These are phyloP conservation scores for Macrocybe gigantea DNA, from an alignment of 768 basidiomycete genomes.

Conservation along the genomic window DNA sequence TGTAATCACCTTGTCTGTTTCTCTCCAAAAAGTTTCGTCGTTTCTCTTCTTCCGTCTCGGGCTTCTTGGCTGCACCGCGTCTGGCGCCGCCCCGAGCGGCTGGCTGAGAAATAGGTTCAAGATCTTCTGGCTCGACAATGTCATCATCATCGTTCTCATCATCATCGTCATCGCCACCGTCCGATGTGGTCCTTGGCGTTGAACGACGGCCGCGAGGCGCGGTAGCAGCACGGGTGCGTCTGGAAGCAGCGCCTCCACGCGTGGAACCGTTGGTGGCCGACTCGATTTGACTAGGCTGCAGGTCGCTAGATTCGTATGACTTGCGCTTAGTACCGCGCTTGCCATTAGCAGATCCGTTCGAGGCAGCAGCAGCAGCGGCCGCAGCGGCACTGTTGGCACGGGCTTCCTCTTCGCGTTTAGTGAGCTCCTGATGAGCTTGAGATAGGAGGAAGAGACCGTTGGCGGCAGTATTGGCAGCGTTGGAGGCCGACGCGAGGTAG, in stretches of 20 bases:
- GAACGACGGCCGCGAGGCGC: slow-evolving; percentile 13
- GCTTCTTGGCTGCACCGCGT: slow-evolving; percentile 50
- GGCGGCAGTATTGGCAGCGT: slow-evolving; percentile 65
- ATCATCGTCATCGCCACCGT: slow-evolving; percentile 29
- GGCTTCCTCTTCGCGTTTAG: slow-evolving; percentile 86
- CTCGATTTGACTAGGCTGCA: slow-evolving; percentile 13
- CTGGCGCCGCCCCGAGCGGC: slow-evolving; percentile 13
- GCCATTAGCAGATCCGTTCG: slow-evolving; percentile 26
- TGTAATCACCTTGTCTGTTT: slow-evolving; percentile 83
- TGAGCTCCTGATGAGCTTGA: slow-evolving; percentile 94
- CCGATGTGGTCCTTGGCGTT: slow-evolving; percentile 26
- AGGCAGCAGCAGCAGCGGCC: slow-evolving; percentile 15
- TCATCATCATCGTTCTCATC: slow-evolving; percentile 37
- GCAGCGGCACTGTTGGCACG: slow-evolving; percentile 37
- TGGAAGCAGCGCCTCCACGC: slow-evolving; percentile 20
- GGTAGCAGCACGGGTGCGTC: slow-evolving; percentile 32
- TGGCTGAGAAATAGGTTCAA: slow-evolving; percentile 15
- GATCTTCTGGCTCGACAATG: slow-evolving; percentile 33
- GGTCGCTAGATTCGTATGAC: slow-evolving; percentile 42
- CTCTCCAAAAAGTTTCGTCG: slow-evolving; percentile 94
- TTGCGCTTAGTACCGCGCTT: slow-evolving; percentile 73
- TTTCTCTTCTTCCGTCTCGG: slow-evolving; percentile 98
- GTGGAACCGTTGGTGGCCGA: slow-evolving; percentile 21
- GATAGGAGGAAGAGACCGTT: slow-evolving; percentile 92
- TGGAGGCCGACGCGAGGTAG: slow-evolving; percentile 41